phyloP scores from a whole-genome alignment of 2,329 filamentous ascomycete species.

The Cytospora paraplurivora region DNA sequence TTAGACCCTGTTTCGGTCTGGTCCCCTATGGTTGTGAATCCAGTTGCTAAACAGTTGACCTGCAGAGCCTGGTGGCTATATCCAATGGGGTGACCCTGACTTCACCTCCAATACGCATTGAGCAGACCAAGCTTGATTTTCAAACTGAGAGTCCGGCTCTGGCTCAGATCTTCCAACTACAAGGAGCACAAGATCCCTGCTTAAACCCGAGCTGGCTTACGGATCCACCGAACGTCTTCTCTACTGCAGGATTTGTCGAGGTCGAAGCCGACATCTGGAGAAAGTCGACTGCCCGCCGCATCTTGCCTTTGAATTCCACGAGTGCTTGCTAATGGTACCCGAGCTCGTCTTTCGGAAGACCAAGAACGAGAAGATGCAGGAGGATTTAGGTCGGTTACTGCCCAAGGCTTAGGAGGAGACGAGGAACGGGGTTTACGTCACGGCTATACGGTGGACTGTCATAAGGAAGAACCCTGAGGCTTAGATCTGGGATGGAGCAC shows the following conservation, averaged over 20 bases:
- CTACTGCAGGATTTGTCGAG: not conserved
- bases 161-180: not conserved
- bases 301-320: not conserved
- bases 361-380: slow-evolving; percentile 28
- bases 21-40: too few species aligned
- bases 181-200: not conserved
- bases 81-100: slow-evolving; percentile 14
- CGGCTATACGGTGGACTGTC: slow-evolving; percentile 14
- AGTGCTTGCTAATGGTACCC: slow-evolving; percentile 30
- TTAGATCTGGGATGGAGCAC: too few species aligned
- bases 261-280: not conserved
- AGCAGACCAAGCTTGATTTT: not conserved
- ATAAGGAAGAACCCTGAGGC: slow-evolving; percentile 24
- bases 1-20: too few species aligned
- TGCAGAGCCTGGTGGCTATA: not conserved
- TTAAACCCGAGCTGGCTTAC: not conserved
- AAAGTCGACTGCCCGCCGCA: not conserved
- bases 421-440: slow-evolving; percentile 21
- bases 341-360: slow-evolving; percentile 32
- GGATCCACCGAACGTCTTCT: not conserved
- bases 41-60: too few species aligned
- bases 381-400: slow-evolving; percentile 26
- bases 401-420: slow-evolving; percentile 29
- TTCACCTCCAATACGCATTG: not conserved
- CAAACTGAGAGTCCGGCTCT: not conserved